Base-by-base conservation (phyloP, 2,329 filamentous ascomycete genomes). In the Pseudogymnoascus sp. region DNA sequence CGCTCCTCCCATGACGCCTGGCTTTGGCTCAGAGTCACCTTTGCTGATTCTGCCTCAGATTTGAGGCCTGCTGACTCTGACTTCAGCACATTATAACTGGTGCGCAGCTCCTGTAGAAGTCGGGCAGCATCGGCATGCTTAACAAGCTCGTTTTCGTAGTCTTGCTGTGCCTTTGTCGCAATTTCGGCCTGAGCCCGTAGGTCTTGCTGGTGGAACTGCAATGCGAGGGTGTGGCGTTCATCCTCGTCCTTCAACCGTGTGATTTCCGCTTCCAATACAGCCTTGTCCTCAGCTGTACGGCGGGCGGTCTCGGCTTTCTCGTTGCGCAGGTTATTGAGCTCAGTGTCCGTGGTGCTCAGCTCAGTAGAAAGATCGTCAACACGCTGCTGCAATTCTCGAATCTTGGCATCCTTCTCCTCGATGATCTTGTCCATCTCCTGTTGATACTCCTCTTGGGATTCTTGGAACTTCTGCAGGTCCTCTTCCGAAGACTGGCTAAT, bases 61-160 rank as follows among this genome's bases (percentile, higher is more conserved):
- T 85, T 88, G 70, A 90, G 81, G 23, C 88, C 84, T 13, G 89
- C 87, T 2, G 91, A 82, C 65, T 96, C 85, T 0, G 89, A 88
- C 77, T 91, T 93, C 65, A 97, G 77, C 68, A 90, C 81, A 71
- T 96, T 95, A 75, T 90, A 84, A 67, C 97, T 91, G 3, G 82
- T 80, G 61, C 95, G 90, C 59, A 96, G 80, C 62, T 82, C 82
- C 69, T 96, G 91, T 13, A 97, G 81, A 37, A 86, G 84, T 76
- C 92, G 93, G 11, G 93, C 91, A n/a, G 93, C 95, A 68, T 97
- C 91, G 1, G 93, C 93, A 76, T 99, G 95, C 78, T 95, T 97
- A 70, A 96, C 84, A 10, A 99, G 82, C 74, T 99, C 95, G 66
- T 88, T 88, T 75, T 99, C 96, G 72, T 99, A 99, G 69, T 95